Evolutionary conservation across 2,329 filamentous ascomycete species (phyloP).

Genomic region (Penicillium sp.): DNA sequence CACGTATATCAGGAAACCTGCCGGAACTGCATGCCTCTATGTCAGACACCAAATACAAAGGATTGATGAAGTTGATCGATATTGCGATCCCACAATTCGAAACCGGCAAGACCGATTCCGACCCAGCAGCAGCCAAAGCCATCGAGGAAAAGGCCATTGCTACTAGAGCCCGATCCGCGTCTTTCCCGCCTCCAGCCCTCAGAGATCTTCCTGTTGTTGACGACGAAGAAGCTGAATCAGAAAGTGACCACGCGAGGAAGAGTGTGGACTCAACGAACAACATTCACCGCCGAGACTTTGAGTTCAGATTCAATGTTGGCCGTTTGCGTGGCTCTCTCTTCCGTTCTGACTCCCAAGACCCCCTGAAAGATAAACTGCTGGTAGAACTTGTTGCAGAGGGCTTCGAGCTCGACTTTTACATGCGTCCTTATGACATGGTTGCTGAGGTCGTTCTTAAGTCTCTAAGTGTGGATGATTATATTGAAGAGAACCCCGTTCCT

Average conservation of each 20-base stretch:
- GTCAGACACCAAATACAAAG: slow-evolving; percentile 96
- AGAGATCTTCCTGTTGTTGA: slow-evolving; percentile 78
- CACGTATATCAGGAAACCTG: slow-evolving; percentile 86
- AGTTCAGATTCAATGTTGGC: slow-evolving; percentile 96
- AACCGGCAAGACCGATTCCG: slow-evolving; percentile 43
- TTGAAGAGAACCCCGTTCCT: slow-evolving; percentile 77
- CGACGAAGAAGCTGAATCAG: slow-evolving; percentile 63
- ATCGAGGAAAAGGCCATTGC: slow-evolving; percentile 31
- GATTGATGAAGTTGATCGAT: slow-evolving; percentile 91
- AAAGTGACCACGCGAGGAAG: slow-evolving; percentile 60
- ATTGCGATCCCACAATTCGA: slow-evolving; percentile 87
- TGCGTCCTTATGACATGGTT: slow-evolving; percentile 87
- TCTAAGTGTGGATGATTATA: slow-evolving; percentile 89
- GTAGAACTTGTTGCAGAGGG: slow-evolving; percentile 89
- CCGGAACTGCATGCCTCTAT: slow-evolving; percentile 89
- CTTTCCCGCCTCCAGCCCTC: slow-evolving; percentile 71
- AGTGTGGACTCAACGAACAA: slow-evolving; percentile 58
- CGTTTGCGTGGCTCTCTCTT: slow-evolving; percentile 91
- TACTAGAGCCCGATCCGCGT: slow-evolving; percentile 62
- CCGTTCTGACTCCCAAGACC: slow-evolving; percentile 76
- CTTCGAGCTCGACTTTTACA: slow-evolving; percentile 84
- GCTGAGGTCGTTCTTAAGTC: slow-evolving; percentile 87
- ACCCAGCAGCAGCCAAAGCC: slow-evolving; percentile 33
- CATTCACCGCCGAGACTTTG: slow-evolving; percentile 86
- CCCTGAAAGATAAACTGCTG: slow-evolving; percentile 74